Percentiles rank a stretch among this genome's conserved stretches.
Evolutionary conservation across 73 alveolate genomes (phyloP).

Genomic region (Blepharisma stoltei): DNA sequence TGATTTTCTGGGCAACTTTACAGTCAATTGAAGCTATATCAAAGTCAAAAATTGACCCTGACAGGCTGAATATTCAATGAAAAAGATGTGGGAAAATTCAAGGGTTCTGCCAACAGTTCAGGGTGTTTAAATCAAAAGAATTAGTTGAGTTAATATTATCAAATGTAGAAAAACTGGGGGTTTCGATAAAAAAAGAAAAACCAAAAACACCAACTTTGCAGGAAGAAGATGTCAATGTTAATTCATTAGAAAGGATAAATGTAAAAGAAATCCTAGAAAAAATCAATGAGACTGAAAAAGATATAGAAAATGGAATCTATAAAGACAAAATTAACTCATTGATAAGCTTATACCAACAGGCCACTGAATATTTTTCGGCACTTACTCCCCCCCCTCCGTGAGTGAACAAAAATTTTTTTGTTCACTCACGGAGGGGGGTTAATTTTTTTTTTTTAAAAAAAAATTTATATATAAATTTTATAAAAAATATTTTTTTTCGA

Average conservation of each 20-base stretch:
- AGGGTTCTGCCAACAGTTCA: constrained; percentile 24
- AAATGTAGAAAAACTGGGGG: constrained; percentile 51
- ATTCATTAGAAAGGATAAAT: constrained; percentile 35
- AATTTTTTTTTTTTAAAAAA: too few relatives aligned
- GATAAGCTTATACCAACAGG: constrained; percentile 49
- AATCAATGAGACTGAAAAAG: constrained; percentile 47
- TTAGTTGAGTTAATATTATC: constrained; percentile 27
- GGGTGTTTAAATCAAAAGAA: constrained; percentile 18
- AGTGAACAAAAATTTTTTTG: too few relatives aligned
- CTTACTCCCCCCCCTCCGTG: constrained; percentile 59
- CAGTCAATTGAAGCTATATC: constrained; percentile 40
- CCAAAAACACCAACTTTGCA: constrained; percentile 26
- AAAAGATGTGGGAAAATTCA: constrained; percentile 40
- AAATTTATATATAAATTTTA: too few relatives aligned
- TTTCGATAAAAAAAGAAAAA: constrained; percentile 36
- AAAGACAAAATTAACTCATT: constrained; percentile 33
- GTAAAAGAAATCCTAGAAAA: constrained; percentile 41
- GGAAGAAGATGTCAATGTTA: constrained; percentile 47
- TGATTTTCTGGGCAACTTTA: constrained; percentile 51
- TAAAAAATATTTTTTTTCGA: too few relatives aligned
- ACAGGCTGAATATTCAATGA: constrained; percentile 40
- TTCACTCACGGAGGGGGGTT: too few relatives aligned
- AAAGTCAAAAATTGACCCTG: constrained; percentile 39
- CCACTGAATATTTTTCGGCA: constrained; percentile 66
- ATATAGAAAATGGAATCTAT: constrained; percentile 33